Evolutionary conservation across 805 yeast genomes (phyloP).

Genomic region (Wickerhamiella nectarea): DNA sequence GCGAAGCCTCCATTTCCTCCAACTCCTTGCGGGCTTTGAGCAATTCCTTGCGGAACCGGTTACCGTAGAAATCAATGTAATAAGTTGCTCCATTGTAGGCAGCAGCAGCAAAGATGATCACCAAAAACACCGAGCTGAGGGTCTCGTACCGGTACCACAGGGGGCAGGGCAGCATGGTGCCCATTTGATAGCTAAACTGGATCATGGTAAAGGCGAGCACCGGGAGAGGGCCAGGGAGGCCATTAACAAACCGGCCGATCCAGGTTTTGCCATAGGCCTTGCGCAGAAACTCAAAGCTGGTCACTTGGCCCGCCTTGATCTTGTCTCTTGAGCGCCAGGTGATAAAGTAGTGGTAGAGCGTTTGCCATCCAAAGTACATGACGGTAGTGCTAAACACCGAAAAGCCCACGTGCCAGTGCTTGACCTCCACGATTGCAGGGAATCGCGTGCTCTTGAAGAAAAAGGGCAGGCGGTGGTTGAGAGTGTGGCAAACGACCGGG

Average conservation of each 20-base stretch:
- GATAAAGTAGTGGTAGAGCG: conserved; percentile 78
- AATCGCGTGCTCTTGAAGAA: conserved; percentile 43
- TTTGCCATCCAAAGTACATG: conserved; percentile 82
- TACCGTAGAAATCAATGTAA: conserved; percentile 84
- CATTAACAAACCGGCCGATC: conserved; percentile 66
- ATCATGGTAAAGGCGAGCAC: conserved; percentile 71
- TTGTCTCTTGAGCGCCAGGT: conserved; percentile 66
- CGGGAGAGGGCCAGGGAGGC: conserved; percentile 76
- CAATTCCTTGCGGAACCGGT: conserved; percentile 77
- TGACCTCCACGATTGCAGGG: conserved; percentile 62
- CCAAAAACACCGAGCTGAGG: conserved; percentile 54
- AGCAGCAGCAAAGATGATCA: conserved; percentile 64
- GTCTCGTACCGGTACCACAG: conserved; percentile 64
- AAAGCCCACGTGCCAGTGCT: conserved; percentile 56
- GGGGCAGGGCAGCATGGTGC: conserved; percentile 81
- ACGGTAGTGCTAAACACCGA: conserved; percentile 70
- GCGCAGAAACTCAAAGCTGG: conserved; percentile 76
- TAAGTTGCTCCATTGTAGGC: conserved; percentile 91
- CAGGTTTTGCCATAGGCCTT: conserved; percentile 49
- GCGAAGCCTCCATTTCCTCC: conserved; percentile 30
- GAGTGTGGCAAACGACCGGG: conserved; percentile 72
- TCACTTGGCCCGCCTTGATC: conserved; percentile 72
- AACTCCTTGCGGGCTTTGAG: conserved; percentile 55
- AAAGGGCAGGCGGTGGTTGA: conserved; percentile 60
- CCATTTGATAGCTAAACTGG: conserved; percentile 75